phyloP scores from a whole-genome alignment of 345 rosid species.

The Cardamine resedifolia region DNA sequence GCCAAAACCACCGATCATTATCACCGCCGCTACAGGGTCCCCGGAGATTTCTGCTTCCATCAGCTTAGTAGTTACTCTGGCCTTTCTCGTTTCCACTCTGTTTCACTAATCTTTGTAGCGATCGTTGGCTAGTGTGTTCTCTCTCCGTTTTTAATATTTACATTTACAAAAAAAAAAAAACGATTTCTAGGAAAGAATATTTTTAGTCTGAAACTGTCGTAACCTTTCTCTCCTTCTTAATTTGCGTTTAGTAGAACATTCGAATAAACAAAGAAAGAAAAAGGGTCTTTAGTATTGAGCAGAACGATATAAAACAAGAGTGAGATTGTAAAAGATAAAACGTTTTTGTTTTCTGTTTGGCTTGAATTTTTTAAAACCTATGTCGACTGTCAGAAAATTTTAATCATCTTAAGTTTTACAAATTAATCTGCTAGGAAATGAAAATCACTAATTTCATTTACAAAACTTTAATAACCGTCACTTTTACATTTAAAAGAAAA shows the following conservation, averaged over 20 bases:
- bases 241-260: neutral
- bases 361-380: no score
- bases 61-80: neutral
- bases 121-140: neutral
- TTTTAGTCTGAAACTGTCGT: neutral
- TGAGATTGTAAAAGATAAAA: no score
- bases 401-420: neutral
- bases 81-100: conserved; percentile 9
- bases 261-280: no score
- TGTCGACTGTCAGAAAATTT: neutral
- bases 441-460: neutral
- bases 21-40: conserved; percentile 27
- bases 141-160: no score
- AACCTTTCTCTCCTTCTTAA: neutral
- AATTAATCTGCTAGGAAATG: neutral
- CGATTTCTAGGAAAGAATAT: neutral
- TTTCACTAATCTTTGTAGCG: neutral
- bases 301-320: no score
- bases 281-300: no score
- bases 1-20: conserved; percentile 36
- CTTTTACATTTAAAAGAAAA: no score
- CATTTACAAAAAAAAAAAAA: no score
- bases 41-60: conserved; percentile 3
- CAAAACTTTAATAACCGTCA: neutral
- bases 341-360: no score